phyloP scores from a whole-genome alignment of 2,329 filamentous ascomycete species.

The Aphanocladium album region DNA sequence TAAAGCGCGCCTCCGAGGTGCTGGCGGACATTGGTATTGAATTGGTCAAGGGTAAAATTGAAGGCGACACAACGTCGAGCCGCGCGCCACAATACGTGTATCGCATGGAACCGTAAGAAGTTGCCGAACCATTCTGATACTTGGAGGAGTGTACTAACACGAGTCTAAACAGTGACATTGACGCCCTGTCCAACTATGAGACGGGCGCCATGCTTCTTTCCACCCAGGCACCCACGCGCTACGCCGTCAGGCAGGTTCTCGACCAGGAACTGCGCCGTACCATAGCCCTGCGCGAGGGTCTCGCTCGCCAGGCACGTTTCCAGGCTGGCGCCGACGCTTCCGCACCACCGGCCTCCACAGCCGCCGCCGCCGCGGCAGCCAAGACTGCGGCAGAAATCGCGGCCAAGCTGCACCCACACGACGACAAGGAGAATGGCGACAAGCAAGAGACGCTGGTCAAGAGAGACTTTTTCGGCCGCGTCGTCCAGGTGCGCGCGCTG shows the following conservation, averaged over 20 bases:
- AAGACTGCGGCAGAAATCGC: constrained; percentile 34
- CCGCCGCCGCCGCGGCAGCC: constrained; percentile 14
- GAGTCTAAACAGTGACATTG: constrained; percentile 55
- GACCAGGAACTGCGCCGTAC: constrained; percentile 84
- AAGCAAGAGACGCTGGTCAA: constrained; percentile 45
- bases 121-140: neutral
- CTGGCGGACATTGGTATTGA: constrained; percentile 78
- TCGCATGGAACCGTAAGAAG: constrained; percentile 82
- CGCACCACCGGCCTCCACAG: constrained; percentile 5
- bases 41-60: constrained; percentile 76
- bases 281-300: constrained; percentile 59
- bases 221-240: constrained; percentile 71
- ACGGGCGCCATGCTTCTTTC: constrained; percentile 54
- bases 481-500: constrained; percentile 46
- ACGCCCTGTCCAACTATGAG: constrained; percentile 70
- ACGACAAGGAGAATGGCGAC: constrained; percentile 29
- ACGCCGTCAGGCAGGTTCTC: constrained; percentile 86
- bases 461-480: constrained; percentile 80
- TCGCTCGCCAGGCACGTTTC: constrained; percentile 61
- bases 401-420: constrained; percentile 21
- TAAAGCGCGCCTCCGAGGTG: constrained; percentile 72
- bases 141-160: neutral
- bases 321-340: constrained; percentile 32
- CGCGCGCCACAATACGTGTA: constrained; percentile 74
- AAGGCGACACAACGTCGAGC: constrained; percentile 55